phyloP scores from a whole-genome alignment of 2,329 filamentous ascomycete genomes.

The Trichoderma harzianum region DNA sequence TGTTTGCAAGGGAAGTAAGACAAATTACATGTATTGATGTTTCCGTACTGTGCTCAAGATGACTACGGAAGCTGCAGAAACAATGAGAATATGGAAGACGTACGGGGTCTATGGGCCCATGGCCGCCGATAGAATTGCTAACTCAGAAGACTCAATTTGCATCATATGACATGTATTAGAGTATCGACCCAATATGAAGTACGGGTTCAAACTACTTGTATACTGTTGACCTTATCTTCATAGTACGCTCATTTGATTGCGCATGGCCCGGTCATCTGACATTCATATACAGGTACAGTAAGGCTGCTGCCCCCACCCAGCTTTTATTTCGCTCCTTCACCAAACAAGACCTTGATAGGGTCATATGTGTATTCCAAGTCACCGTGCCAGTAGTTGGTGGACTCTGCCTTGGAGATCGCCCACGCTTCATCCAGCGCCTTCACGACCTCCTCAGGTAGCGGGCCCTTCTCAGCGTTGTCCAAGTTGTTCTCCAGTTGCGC shows the following conservation, averaged over 20 bases:
- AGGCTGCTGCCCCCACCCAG: background rate
- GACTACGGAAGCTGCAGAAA: background rate
- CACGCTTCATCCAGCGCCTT: constrained; percentile 74
- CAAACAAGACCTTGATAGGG: constrained; percentile 58
- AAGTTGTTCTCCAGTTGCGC: constrained; percentile 58
- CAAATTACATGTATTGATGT: background rate
- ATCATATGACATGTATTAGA: background rate
- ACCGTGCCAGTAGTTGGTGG: constrained; percentile 52
- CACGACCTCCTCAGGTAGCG: constrained; percentile 73
- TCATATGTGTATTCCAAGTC: constrained; percentile 67
- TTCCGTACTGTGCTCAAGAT: background rate
- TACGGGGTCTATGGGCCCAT: background rate
- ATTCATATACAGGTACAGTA: background rate
- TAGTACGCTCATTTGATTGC: background rate
- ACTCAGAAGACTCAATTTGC: background rate
- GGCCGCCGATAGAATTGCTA: background rate
- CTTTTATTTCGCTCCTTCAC: constrained; percentile 39
- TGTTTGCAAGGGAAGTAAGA: background rate
- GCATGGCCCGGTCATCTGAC: constrained; percentile 1
- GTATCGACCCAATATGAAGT: background rate
- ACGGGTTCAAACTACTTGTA: background rate
- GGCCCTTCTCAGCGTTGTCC: constrained; percentile 61
- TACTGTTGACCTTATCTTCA: background rate
- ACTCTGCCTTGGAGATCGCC: constrained; percentile 61
- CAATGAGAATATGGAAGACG: background rate